phyloP scores from a whole-genome alignment of 306 rosid genomes.

The Medicago arabica region DNA sequence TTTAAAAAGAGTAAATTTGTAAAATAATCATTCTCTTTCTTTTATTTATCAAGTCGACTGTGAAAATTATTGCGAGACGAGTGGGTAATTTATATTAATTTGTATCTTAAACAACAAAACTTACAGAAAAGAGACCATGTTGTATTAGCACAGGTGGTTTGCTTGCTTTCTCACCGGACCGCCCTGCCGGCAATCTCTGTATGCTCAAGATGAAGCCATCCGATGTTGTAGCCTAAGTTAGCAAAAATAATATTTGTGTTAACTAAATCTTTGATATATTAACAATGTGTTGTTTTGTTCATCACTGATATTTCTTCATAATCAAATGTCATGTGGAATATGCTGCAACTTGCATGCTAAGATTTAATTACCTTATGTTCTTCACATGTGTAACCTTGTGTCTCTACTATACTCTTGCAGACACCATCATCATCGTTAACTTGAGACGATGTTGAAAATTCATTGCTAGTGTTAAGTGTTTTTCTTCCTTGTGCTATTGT shows the following conservation, averaged over 20 bases:
- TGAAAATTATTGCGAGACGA: no score
- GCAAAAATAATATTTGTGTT: background rate
- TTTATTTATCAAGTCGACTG: no score
- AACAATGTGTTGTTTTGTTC: slow-evolving; percentile 4
- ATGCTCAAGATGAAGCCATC: slow-evolving; percentile 71
- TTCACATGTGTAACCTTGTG: slow-evolving; percentile 49
- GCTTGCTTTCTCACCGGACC: slow-evolving; percentile 43
- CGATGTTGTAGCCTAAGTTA: slow-evolving; percentile 56
- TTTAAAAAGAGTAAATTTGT: no score
- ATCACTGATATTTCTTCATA: no score
- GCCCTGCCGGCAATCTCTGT: slow-evolving; percentile 62
- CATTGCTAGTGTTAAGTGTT: background rate
- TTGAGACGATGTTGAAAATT: background rate
- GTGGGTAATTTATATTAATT: no score
- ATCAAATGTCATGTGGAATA: no score
- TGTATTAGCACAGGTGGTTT: slow-evolving; percentile 62
- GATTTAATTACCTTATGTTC: slow-evolving; percentile 55
- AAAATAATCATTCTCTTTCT: no score
- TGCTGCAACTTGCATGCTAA: background rate
- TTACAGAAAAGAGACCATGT: slow-evolving; percentile 50
- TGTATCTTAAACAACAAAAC: no score
- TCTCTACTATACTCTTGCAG: background rate
- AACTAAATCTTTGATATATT: no score
- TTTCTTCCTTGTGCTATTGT: background rate
- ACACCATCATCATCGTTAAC: background rate